Conservation (phyloP, 2,329 filamentous ascomycete genomes). For the Fusarium miscanthi region DNA sequence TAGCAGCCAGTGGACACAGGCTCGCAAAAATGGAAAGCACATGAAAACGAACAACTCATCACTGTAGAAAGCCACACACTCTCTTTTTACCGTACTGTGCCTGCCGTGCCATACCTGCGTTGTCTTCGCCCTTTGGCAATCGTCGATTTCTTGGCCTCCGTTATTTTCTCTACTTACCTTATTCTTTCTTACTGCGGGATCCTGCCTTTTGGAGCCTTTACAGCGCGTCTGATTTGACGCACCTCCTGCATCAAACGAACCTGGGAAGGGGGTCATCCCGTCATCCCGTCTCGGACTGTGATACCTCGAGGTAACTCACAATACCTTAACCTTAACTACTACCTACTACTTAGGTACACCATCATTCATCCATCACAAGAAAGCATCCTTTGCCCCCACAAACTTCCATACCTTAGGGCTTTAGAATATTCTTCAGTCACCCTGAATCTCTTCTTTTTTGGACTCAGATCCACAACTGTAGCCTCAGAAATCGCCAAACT, state of each 20-base stretch:
- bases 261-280: slow-evolving; percentile 7
- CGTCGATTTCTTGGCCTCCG: slow-evolving; percentile 6
- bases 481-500: slow-evolving; percentile 14
- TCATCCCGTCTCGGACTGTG: slow-evolving; percentile 12
- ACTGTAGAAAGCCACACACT: slow-evolving; percentile 18
- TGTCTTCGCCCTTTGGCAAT: slow-evolving; percentile 3
- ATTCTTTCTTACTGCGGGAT: slow-evolving; percentile 22
- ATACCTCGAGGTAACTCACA: slow-evolving; percentile 4
- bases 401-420: not conserved
- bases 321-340: not conserved
- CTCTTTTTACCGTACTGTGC: slow-evolving; percentile 9
- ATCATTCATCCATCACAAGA: slow-evolving; percentile 30
- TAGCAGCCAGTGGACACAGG: slow-evolving; percentile 9
- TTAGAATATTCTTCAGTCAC: slow-evolving; percentile 2
- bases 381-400: not conserved
- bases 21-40: slow-evolving; percentile 36
- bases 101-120: slow-evolving; percentile 1
- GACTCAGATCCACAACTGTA: slow-evolving; percentile 30
- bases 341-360: not conserved
- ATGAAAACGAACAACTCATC: slow-evolving; percentile 38
- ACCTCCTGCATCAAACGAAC: slow-evolving; percentile 7
- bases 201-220: not conserved
- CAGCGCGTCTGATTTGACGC: slow-evolving; percentile 1
- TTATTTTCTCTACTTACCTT: slow-evolving; percentile 25
- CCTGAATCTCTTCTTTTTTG: not conserved